Conservation (phyloP, 352 stramenopile genomes). For the Phytophthora brassicae region DNA sequence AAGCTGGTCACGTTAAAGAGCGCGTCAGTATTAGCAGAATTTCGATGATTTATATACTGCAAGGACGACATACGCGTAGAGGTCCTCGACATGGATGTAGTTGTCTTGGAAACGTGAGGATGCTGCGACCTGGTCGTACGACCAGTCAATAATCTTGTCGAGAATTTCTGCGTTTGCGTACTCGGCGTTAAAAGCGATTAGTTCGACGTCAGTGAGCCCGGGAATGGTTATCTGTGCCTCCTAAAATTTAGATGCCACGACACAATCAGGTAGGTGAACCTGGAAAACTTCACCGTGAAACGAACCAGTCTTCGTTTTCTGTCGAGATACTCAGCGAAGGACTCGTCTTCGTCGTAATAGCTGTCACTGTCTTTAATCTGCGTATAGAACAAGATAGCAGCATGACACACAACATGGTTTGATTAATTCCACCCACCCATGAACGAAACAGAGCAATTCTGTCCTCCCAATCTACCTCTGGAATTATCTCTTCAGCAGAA, state of each 20-base stretch:
- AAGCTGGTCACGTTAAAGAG: constrained; percentile 32
- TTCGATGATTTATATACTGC: not conserved
- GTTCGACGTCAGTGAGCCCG: constrained; percentile 44
- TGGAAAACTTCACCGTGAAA: not conserved
- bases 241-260: too few relatives aligned
- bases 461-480: too few relatives aligned
- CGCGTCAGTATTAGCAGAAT: not conserved
- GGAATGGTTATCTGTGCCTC: constrained; percentile 30
- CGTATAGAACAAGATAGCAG: not conserved
- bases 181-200: constrained; percentile 62
- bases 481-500: not conserved
- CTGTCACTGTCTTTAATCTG: not conserved
- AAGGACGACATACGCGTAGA: constrained; percentile 42
- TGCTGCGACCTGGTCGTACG: constrained; percentile 50
- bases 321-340: constrained; percentile 8
- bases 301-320: constrained; percentile 22
- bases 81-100: constrained; percentile 52
- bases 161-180: constrained; percentile 53
- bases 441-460: not conserved
- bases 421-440: too few relatives aligned
- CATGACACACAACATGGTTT: not conserved
- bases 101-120: constrained; percentile 45
- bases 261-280: not conserved
- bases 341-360: not conserved
- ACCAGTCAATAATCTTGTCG: constrained; percentile 60